Evolutionary conservation across 2,329 filamentous ascomycete genomes (phyloP).

Genomic region (Curvularia sp.): DNA sequence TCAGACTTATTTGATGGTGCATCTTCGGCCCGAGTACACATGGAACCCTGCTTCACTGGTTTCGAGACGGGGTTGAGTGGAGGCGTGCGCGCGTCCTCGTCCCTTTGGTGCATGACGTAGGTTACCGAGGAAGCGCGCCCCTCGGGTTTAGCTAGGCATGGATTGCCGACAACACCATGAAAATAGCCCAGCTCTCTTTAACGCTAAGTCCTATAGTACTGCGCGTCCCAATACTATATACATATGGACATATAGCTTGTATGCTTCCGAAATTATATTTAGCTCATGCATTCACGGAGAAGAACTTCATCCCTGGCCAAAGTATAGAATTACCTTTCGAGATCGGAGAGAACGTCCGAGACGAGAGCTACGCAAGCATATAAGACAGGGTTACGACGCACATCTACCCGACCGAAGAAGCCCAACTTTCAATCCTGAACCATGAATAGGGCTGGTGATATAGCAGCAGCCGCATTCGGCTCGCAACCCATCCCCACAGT

Average conservation of each 20-base stretch:
- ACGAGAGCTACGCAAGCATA: neutral
- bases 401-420: neutral
- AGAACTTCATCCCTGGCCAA: neutral
- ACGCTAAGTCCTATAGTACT: neutral
- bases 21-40: constrained; percentile 11
- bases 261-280: neutral
- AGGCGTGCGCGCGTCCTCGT: constrained; percentile 9
- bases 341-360: neutral
- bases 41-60: constrained; percentile 11
- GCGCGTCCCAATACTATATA: neutral
- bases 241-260: neutral
- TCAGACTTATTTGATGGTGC: constrained; percentile 1
- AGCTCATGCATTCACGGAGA: too few relatives aligned
- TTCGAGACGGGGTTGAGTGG: constrained; percentile 11
- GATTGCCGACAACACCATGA: constrained; percentile 3
- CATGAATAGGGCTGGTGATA: neutral
- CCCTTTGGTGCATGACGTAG: constrained; percentile 13
- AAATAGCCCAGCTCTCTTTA: neutral
- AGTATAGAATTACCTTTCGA: neutral
- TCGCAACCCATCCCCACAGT: neutral
- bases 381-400: neutral
- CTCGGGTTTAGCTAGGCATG: constrained; percentile 9
- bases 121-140: constrained; percentile 1
- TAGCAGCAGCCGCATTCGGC: too few relatives aligned
- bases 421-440: neutral